phyloP scores from a whole-genome alignment of 768 basidiomycete species.

The Termitomyces eurrhizus region DNA sequence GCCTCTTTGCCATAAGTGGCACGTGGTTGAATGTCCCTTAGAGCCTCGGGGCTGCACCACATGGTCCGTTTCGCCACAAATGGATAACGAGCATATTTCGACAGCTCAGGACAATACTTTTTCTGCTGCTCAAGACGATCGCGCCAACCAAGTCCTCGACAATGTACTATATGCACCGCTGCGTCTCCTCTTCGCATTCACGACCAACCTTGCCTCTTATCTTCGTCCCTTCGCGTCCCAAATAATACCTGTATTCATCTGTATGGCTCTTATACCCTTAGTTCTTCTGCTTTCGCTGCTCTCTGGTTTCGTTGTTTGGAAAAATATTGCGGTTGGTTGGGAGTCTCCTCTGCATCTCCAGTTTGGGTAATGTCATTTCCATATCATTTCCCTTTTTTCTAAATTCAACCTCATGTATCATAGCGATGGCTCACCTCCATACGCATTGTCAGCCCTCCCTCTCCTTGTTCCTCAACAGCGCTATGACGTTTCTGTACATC shows the following conservation, averaged over 20 bases:
- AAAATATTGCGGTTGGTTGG: conserved; percentile 68
- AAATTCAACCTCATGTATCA: conserved; percentile 5
- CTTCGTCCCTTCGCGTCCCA: conserved; percentile 55
- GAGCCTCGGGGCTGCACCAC: not conserved
- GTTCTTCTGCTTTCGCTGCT: conserved; percentile 55
- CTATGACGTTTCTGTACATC: conserved; percentile 70
- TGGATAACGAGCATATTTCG: conserved; percentile 17
- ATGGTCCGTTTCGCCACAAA: conserved; percentile 7
- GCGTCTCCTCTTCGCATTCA: conserved; percentile 13
- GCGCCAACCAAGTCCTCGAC: conserved; percentile 11
- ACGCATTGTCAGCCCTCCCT: conserved; percentile 53
- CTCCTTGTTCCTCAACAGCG: conserved; percentile 54
- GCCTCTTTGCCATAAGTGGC: not conserved
- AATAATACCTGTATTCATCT: conserved; percentile 64
- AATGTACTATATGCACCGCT: conserved; percentile 11
- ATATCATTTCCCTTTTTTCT: not conserved
- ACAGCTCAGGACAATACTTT: conserved; percentile 12
- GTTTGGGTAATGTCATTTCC: conserved; percentile 56
- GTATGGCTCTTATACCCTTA: conserved; percentile 57
- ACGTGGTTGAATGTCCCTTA: not conserved
- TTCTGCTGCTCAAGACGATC: not conserved
- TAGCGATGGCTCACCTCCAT: conserved; percentile 65
- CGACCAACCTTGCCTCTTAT: conserved; percentile 23
- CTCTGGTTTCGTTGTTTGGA: conserved; percentile 77
- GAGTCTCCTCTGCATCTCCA: conserved; percentile 64